These are phyloP conservation scores for Backusella luteola DNA, from an alignment of 192 early-diverging fungal genomes.

Conservation along the genomic window DNA sequence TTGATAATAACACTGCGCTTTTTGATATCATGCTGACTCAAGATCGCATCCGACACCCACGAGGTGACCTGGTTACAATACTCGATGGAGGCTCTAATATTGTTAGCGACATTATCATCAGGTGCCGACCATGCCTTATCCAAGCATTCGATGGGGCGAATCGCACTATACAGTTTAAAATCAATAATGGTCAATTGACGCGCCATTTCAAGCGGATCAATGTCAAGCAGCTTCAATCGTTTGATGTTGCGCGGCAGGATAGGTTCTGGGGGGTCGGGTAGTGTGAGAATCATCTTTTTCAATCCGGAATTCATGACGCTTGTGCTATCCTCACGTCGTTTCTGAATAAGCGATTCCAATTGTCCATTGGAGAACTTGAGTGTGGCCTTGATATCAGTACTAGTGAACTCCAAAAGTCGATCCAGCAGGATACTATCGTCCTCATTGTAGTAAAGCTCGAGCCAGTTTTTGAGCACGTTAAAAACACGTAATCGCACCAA, in stretches of 20 bases:
- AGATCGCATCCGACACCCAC: conserved; percentile 84
- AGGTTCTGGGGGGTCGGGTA: conserved; percentile 66
- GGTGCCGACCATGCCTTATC: conserved; percentile 80
- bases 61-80: conserved; percentile 80
- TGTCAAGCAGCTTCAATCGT: conserved; percentile 75
- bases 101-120: conserved; percentile 63
- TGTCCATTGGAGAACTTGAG: conserved; percentile 28
- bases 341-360: conserved; percentile 22
- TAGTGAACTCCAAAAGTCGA: conserved; percentile 19
- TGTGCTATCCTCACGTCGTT: conserved; percentile 33
- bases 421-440: conserved; percentile 54
- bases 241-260: conserved; percentile 76
- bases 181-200: conserved; percentile 94
- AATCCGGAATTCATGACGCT: conserved; percentile 42
- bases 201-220: conserved; percentile 89
- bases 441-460: conserved; percentile 83
- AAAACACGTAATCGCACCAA: conserved; percentile 87
- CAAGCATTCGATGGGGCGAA: conserved; percentile 86
- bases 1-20: conserved; percentile 74
- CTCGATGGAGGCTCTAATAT: conserved; percentile 85
- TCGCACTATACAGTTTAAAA: conserved; percentile 71
- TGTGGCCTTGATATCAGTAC: conserved; percentile 19
- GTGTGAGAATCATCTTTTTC: conserved; percentile 61
- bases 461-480: conserved; percentile 93
- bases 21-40: conserved; percentile 80